phyloP scores from a whole-genome alignment of 208 protist genomes.

The Novymonas esmeraldas region DNA sequence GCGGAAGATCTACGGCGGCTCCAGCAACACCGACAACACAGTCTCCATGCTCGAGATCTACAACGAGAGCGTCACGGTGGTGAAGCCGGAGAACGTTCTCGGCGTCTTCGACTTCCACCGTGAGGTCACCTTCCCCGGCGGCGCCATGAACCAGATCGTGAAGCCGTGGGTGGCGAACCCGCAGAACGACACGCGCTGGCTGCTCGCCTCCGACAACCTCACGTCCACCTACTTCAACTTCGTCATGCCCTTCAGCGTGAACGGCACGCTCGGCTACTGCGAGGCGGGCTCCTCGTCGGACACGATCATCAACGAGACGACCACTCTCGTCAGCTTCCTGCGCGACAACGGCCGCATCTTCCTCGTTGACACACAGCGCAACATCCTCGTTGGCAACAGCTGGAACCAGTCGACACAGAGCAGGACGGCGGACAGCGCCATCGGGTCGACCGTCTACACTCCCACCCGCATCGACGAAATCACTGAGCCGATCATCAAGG shows the following conservation, averaged over 20 bases:
- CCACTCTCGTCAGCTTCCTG: constrained; percentile 45
- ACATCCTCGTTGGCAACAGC: constrained; percentile 64
- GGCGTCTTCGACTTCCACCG: constrained; percentile 25
- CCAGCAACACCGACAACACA: constrained; percentile 3
- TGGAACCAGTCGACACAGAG: constrained; percentile 44
- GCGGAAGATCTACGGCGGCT: constrained; percentile 26
- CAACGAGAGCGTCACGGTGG: constrained; percentile 30
- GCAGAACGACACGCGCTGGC: constrained; percentile 35
- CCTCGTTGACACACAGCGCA: constrained; percentile 42
- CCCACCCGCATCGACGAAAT: constrained; percentile 41
- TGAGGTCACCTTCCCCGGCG: constrained; percentile 12
- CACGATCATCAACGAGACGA: constrained; percentile 44
- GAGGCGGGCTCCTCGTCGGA: constrained; percentile 45
- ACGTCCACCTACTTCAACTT: constrained; percentile 71
- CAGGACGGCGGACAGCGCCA: constrained; percentile 10
- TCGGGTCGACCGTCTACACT: constrained; percentile 10
- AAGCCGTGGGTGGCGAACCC: constrained; percentile 37
- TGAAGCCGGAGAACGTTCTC: constrained; percentile 9
- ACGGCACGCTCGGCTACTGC: constrained; percentile 45
- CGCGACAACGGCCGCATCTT: constrained; percentile 62
- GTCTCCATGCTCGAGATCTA: constrained; percentile 27
- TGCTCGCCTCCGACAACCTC: constrained; percentile 32
- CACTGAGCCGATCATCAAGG: constrained; percentile 43
- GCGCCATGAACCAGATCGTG: constrained; percentile 51
- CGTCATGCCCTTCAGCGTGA: constrained; percentile 67